These are phyloP conservation scores for Aspergillus ochraceoroseus DNA, from an alignment of 2,329 filamentous ascomycete species.

Conservation along the genomic window DNA sequence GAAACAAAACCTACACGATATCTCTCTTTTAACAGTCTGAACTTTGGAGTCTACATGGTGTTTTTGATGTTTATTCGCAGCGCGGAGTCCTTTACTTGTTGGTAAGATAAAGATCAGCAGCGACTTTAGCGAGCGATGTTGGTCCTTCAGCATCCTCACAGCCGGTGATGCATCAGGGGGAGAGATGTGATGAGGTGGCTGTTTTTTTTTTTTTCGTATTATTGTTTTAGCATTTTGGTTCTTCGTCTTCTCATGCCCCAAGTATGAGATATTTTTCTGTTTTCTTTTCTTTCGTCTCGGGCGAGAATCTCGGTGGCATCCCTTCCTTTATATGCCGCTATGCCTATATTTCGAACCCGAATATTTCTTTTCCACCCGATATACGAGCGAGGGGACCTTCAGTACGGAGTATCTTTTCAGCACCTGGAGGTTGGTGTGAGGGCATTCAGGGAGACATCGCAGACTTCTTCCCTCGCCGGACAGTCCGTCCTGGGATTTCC, in stretches of 20 bases:
- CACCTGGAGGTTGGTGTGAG: conserved; percentile 1
- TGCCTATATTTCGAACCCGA: not conserved
- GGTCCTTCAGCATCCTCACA: not conserved
- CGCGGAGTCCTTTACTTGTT: conserved; percentile 1
- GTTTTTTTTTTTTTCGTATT: not conserved
- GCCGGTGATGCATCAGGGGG: not conserved
- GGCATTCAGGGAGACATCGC: not conserved
- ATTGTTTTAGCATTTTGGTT: conserved; percentile 1
- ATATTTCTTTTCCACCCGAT: not conserved
- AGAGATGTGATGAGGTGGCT: too few relatives aligned
- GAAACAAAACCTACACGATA: not conserved
- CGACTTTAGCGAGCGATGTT: conserved; percentile 1
- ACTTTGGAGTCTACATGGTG: not conserved
- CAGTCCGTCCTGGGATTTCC: not conserved
- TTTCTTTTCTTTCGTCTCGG: not conserved
- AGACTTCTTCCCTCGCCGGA: not conserved
- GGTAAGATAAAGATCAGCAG: not conserved
- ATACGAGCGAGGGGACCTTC: conserved; percentile 1
- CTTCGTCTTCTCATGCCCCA: not conserved
- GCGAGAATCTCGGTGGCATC: not conserved
- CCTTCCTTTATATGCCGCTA: conserved; percentile 7
- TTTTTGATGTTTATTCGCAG: conserved; percentile 1
- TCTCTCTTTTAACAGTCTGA: too few relatives aligned
- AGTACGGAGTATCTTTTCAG: not conserved
- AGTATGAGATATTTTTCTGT: too few relatives aligned